Conservation (phyloP, 805 yeast species). For the Suhomyces kilbournensis region DNA sequence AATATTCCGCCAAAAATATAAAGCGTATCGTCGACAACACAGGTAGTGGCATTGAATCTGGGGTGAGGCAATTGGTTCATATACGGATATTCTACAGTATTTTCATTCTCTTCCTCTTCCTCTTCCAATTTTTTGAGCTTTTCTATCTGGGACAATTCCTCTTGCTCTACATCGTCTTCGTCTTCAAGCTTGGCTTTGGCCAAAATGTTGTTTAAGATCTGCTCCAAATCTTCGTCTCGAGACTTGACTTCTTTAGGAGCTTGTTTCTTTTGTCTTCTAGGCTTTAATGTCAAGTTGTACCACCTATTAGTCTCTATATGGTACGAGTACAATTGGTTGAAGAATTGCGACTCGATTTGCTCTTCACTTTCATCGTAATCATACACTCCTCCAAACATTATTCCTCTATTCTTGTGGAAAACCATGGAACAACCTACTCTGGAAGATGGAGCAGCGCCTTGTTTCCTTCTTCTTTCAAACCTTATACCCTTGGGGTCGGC, state of each 20-base stretch:
- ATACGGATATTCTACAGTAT: slow-evolving; percentile 51
- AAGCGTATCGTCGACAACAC: slow-evolving; percentile 79
- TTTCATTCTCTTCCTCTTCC: slow-evolving; percentile 39
- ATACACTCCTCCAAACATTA: slow-evolving; percentile 92
- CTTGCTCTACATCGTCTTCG: slow-evolving; percentile 40
- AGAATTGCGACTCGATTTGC: slow-evolving; percentile 78
- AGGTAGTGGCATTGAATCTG: slow-evolving; percentile 80
- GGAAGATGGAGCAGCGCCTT: slow-evolving; percentile 87
- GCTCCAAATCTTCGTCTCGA: slow-evolving; percentile 80
- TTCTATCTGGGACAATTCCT: slow-evolving; percentile 35
- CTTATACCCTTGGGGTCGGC: slow-evolving; percentile 70
- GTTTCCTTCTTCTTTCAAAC: slow-evolving; percentile 88
- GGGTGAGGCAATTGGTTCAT: slow-evolving; percentile 75
- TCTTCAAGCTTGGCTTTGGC: slow-evolving; percentile 70
- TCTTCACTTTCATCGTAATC: slow-evolving; percentile 96
- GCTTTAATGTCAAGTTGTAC: slow-evolving; percentile 68
- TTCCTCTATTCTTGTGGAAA: slow-evolving; percentile 85
- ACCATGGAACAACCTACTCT: slow-evolving; percentile 94
- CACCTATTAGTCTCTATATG: slow-evolving; percentile 86
- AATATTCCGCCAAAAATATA: slow-evolving; percentile 88
- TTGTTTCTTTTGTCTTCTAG: slow-evolving; percentile 51
- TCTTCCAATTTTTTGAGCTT: slow-evolving; percentile 35
- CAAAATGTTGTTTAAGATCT: slow-evolving; percentile 68
- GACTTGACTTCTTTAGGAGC: slow-evolving; percentile 42
- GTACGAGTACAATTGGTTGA: slow-evolving; percentile 74